A percentile compares a stretch with the other conserved stretches of the same genome.
phyloP scores from a whole-genome alignment of 805 yeast genomes.

The Kurtzmaniella cleridarum region DNA sequence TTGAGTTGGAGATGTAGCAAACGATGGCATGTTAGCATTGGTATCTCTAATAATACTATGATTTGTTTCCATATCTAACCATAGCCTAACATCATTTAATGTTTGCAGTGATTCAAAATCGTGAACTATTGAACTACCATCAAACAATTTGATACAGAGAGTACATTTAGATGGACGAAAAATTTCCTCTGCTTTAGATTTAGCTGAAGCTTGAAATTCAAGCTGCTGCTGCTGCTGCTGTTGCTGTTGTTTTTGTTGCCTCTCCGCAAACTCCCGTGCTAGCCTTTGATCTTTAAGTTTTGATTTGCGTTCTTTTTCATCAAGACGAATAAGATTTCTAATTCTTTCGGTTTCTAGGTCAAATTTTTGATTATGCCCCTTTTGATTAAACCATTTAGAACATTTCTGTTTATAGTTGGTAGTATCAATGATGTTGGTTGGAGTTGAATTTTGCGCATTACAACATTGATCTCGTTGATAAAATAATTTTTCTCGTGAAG shows the following conservation, averaged over 20 bases:
- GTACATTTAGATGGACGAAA: constrained; percentile 23
- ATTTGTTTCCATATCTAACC: constrained; percentile 48
- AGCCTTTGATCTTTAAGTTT: constrained; percentile 6
- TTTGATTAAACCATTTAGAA: no score
- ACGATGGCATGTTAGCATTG: constrained; percentile 41
- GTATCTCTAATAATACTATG: constrained; percentile 34
- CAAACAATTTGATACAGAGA: constrained; percentile 58
- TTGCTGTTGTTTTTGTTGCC: constrained; percentile 8
- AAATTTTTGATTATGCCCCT: no score
- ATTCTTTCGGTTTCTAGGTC: constrained; percentile 52
- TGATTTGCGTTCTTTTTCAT: constrained; percentile 41
- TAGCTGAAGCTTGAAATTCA: no score
- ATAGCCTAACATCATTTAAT: constrained; percentile 53
- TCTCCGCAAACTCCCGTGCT: constrained; percentile 10
- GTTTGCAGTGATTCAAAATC: constrained; percentile 43
- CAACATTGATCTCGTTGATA: not conserved
- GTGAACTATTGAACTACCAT: constrained; percentile 55
- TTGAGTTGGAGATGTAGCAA: constrained; percentile 51
- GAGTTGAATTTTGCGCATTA: constrained; percentile 16
- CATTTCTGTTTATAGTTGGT: no score
- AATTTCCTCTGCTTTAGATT: not conserved
- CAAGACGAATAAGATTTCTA: constrained; percentile 46
- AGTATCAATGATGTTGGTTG: no score
- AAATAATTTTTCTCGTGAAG: not conserved
- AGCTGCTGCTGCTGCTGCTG: constrained; percentile 2